Conservation (phyloP, 192 early-diverging fungal species). For the Backusella macrospora region DNA sequence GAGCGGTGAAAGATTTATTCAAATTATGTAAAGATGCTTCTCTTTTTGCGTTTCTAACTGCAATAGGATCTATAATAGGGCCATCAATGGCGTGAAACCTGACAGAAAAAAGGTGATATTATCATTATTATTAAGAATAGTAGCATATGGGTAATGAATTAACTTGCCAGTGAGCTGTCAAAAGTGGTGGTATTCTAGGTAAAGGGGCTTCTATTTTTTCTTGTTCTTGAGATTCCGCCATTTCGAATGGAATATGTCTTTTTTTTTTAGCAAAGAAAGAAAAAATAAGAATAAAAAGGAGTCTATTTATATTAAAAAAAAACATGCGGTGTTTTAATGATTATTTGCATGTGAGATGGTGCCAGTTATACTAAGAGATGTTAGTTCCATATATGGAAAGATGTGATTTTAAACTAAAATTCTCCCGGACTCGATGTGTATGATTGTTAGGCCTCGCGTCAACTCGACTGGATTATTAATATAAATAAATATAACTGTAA, state of each 20-base stretch:
- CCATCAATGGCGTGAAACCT: conserved; percentile 56
- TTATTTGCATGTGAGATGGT: background rate
- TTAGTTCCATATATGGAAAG: too few relatives aligned
- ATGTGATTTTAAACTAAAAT: too few relatives aligned
- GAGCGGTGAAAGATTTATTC: conserved; percentile 25
- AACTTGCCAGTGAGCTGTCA: conserved; percentile 20
- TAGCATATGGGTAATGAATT: background rate
- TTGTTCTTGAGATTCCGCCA: background rate
- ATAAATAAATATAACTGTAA: too few relatives aligned
- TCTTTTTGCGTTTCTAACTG: conserved; percentile 27
- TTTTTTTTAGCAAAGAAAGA: too few relatives aligned
- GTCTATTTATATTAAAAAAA: background rate
- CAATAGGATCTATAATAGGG: conserved; percentile 36
- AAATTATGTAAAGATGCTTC: conserved; percentile 25
- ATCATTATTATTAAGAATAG: too few relatives aligned
- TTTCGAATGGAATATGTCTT: background rate
- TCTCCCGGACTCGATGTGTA: too few relatives aligned
- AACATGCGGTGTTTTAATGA: background rate
- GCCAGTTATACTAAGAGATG: too few relatives aligned
- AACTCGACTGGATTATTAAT: too few relatives aligned
- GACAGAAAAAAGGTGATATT: background rate
- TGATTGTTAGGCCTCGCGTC: too few relatives aligned
- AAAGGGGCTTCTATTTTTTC: background rate
- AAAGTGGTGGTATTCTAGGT: background rate
- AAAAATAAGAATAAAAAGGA: background rate